Conservation (phyloP, 78 protist species). For the Dictyostelium firmibasis region DNA sequence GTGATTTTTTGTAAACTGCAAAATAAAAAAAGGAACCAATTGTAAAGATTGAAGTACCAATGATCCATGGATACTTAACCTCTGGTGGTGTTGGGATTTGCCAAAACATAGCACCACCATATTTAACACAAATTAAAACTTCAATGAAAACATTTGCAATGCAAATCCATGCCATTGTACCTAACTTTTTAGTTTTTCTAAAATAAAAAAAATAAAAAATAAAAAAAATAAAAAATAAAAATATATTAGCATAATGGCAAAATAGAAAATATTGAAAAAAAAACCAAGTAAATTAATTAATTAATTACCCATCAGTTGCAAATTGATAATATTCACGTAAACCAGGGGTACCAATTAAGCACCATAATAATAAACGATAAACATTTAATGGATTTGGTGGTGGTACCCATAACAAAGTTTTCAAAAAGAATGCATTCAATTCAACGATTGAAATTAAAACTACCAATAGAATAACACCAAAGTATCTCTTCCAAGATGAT, state of each 20-base stretch:
- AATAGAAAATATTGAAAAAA: not conserved
- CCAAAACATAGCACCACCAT: constrained; percentile 78
- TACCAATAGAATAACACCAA: constrained; percentile 26
- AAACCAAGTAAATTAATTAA: not conserved
- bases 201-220: not conserved
- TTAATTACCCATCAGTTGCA: constrained; percentile 63
- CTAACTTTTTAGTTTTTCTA: constrained; percentile 74
- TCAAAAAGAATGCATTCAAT: constrained; percentile 86
- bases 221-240: not conserved
- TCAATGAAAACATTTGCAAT: constrained; percentile 69
- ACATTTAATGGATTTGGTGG: constrained; percentile 77
- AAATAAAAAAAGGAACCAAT: constrained; percentile 34
- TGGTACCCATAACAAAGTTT: constrained; percentile 86
- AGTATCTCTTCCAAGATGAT: constrained; percentile 68
- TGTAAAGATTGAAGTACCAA: constrained; percentile 27
- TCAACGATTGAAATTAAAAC: constrained; percentile 72
- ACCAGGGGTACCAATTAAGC: constrained; percentile 80
- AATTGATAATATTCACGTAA: constrained; percentile 85
- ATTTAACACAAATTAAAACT: constrained; percentile 71
- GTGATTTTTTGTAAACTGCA: constrained; percentile 33
- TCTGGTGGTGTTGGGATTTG: constrained; percentile 50
- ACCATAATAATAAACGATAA: constrained; percentile 82
- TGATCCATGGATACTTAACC: constrained; percentile 73
- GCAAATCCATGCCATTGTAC: constrained; percentile 87
- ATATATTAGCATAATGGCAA: not conserved